Conservation (phyloP, 306 rosid genomes). For the Quercus glauca region DNA sequence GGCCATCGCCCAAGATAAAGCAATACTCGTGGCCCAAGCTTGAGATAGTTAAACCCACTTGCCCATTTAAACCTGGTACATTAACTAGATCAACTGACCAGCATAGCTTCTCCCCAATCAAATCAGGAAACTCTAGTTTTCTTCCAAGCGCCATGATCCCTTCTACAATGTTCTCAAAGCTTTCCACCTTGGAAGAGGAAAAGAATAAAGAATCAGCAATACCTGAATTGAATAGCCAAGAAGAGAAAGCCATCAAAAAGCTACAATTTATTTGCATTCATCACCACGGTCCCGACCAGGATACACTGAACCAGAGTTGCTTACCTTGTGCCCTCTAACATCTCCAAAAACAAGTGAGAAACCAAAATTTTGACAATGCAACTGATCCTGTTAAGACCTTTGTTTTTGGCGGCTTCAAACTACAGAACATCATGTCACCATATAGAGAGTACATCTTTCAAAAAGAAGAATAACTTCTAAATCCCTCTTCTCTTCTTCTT, state of each 20-base stretch:
- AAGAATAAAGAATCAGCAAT: conserved; percentile 21
- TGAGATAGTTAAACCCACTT: conserved; percentile 62
- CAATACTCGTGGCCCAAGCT: conserved; percentile 72
- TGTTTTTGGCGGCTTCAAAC: conserved; percentile 6
- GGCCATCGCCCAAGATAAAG: conserved; percentile 53
- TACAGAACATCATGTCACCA: neutral
- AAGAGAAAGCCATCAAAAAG: conserved; percentile 69
- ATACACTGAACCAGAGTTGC: conserved; percentile 55
- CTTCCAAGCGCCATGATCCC: conserved; percentile 60
- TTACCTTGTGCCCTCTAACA: conserved; percentile 58
- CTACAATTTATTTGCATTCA: conserved; percentile 71
- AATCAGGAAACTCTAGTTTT: conserved; percentile 28
- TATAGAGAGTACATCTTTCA: neutral
- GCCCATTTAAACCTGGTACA: conserved; percentile 25
- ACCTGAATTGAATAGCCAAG: conserved; percentile 37
- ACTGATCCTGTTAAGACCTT: neutral
- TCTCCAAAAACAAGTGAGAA: conserved; percentile 41
- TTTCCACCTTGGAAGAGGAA: conserved; percentile 44
- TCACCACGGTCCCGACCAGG: conserved; percentile 56
- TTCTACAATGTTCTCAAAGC: conserved; percentile 50
- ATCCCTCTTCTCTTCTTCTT: neutral
- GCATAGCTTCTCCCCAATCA: conserved; percentile 29
- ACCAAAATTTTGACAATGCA: conserved; percentile 8
- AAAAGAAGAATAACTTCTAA: conserved; percentile 15
- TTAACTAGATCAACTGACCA: neutral